Percentiles rank a stretch among this genome's conserved stretches.
Evolutionary conservation across 225 moss, liverwort and hornwort genomes (phyloP).

Genomic region (Climacium dendroides): DNA sequence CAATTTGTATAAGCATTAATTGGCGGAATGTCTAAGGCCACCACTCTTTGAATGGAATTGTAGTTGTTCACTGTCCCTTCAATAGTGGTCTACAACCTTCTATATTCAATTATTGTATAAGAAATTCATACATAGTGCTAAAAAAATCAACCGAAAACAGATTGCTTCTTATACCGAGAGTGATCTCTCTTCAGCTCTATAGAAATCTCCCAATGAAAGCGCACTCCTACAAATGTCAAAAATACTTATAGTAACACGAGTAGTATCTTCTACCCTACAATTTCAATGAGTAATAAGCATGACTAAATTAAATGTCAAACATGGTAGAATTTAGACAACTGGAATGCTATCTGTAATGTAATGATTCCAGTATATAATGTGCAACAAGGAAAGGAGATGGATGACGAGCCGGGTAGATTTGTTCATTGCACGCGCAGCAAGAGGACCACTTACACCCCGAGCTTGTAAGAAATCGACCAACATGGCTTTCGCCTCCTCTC

Average conservation of each 20-base stretch:
- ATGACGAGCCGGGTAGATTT: conserved; percentile 35
- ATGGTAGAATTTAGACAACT: neutral
- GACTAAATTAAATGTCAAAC: neutral
- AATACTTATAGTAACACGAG: neutral
- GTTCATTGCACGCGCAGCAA: conserved; percentile 35
- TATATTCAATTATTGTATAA: neutral
- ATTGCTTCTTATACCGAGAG: neutral
- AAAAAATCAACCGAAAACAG: neutral
- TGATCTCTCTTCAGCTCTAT: neutral
- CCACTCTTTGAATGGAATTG: neutral
- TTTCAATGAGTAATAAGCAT: neutral
- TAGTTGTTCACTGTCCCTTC: neutral
- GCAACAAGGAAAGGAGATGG: conserved; percentile 53
- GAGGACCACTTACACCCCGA: conserved; percentile 36
- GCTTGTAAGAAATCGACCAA: conserved; percentile 25
- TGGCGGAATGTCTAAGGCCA: too few species aligned
- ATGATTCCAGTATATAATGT: conserved; percentile 32
- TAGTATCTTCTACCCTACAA: neutral
- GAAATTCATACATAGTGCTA: neutral
- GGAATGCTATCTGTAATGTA: conserved; percentile 27
- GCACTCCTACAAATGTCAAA: neutral
- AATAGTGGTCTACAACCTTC: too few species aligned
- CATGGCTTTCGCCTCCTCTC: conserved; percentile 38
- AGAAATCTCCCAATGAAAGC: neutral
- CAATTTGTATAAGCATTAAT: neutral